Percentiles rank a stretch among this genome's conserved stretches.
These are phyloP conservation scores for Nelumbo lutea DNA, from an alignment of 164 flowering plant species.

Conservation along the genomic window DNA sequence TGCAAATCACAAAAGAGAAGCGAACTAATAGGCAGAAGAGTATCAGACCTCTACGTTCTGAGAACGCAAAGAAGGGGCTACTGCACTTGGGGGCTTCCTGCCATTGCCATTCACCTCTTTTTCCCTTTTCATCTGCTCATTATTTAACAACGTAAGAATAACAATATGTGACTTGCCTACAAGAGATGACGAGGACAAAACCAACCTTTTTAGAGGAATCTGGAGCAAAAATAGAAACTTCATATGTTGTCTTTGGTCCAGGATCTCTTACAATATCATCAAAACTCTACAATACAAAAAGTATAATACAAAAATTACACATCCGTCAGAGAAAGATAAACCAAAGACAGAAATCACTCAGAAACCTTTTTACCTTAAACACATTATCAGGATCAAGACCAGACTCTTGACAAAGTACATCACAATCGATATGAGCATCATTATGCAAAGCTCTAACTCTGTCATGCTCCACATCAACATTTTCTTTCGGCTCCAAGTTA, in stretches of 20 bases:
- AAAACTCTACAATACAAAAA: slow-evolving; percentile 44
- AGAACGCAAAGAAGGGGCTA: slow-evolving; percentile 13
- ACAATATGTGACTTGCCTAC: not conserved
- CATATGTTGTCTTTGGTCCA: slow-evolving; percentile 65
- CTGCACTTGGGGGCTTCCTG: slow-evolving; percentile 18
- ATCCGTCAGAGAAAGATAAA: not conserved
- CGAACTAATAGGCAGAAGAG: slow-evolving; percentile 1
- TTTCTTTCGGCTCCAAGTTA: slow-evolving; percentile 37
- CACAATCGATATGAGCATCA: slow-evolving; percentile 35
- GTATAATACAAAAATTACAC: not conserved
- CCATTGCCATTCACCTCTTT: slow-evolving; percentile 15
- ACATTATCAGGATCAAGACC: slow-evolving; percentile 36
- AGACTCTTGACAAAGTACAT: slow-evolving; percentile 35
- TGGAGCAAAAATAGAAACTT: slow-evolving; percentile 69
- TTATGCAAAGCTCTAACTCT: slow-evolving; percentile 20
- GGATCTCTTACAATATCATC: slow-evolving; percentile 49
- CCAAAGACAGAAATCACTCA: not conserved
- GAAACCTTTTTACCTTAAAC: slow-evolving; percentile 46
- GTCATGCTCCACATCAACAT: slow-evolving; percentile 18
- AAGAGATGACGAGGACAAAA: not conserved
- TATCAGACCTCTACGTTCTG: slow-evolving; percentile 39
- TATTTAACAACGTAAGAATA: not conserved
- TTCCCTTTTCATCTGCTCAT: slow-evolving; percentile 35
- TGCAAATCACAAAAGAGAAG: not conserved
- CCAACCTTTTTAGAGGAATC: slow-evolving; percentile 62